Evolutionary conservation across 2,329 filamentous ascomycete genomes (phyloP), one percentile per base, ranked within the genome.

Genomic region (Penicillium decumbens): DNA sequence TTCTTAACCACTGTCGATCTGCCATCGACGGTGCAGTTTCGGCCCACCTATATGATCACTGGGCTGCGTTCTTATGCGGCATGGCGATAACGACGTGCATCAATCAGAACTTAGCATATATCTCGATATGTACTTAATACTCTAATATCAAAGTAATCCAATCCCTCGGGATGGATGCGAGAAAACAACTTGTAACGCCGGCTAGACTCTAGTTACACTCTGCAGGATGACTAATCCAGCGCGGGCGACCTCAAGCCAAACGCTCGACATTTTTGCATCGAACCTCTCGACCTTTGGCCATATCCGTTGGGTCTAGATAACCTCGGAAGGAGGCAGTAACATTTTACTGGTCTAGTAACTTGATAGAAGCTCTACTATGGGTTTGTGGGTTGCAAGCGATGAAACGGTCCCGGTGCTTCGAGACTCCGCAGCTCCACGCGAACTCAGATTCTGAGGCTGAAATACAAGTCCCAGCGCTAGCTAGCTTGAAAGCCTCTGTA

Each of bases 401-500:
- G 57, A 59, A 59, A 41, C 55, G 56, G n/a, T 30, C 23, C 13
- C 41, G 24, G 15, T 55, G 41, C 49, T 43, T 37, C 12, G 46
- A 50, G 18, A 47, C 32, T 32, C 18, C 33, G 25, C 28, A 29
- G 9, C 28, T 29, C 10, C 9, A 29, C 28, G 10, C 10, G 10
- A 29, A 29, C 6, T 20, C 15, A 20, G 33, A 37, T 5, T 37
- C 33, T 2, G 40, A 51, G 13, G 9, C 23, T 23, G 20, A 39
- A 20, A 4, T 9, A 25, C 20, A 27, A 23, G 12, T 9, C 7
- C 43, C 46, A 23, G 23, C 42, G 12, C 33, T 56, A 9, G 47
- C 50, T 18, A 66, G 51, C 18, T 43, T 69, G 1, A 38, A 54
- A 45, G 50, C 51, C 4, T 54, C 65, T 3, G 56, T 69, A 6